phyloP scores from a whole-genome alignment of 345 rosid genomes.

The Durio zibethinus region DNA sequence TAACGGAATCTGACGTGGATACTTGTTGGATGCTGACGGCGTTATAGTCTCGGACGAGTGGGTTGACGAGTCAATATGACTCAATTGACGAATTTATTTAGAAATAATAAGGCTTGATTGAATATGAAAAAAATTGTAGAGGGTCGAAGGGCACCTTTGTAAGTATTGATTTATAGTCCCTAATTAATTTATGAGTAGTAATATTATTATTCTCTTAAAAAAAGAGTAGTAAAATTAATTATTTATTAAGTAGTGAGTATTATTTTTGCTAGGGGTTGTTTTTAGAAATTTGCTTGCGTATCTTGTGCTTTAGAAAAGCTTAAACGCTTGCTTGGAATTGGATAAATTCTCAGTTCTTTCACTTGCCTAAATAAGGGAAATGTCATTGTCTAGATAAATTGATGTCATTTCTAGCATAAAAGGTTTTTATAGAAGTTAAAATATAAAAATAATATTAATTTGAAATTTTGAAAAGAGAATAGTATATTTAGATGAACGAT shows the following conservation, averaged over 20 bases:
- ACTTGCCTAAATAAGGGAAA: no score
- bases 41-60: slow-evolving; percentile 26
- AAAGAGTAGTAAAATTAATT: no score
- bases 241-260: no score
- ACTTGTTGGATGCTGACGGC: slow-evolving; percentile 64
- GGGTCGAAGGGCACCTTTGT: not conserved
- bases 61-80: not conserved
- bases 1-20: slow-evolving; percentile 39
- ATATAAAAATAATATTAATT: no score
- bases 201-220: no score
- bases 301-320: not conserved
- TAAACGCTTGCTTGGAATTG: not conserved
- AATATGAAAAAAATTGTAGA: not conserved
- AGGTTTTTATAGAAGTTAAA: no score
- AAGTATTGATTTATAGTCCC: not conserved
- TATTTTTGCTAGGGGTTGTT: not conserved
- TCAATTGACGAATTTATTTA: not conserved
- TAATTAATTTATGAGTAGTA: not conserved
- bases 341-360: not conserved
- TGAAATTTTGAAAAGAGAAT: no score
- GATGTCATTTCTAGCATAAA: no score
- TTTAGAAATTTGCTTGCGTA: no score
- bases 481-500: no score
- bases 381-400: no score
- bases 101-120: not conserved